Evolutionary conservation across 2,329 filamentous ascomycete genomes (phyloP).

Genomic region (Boeremia lycopersici): DNA sequence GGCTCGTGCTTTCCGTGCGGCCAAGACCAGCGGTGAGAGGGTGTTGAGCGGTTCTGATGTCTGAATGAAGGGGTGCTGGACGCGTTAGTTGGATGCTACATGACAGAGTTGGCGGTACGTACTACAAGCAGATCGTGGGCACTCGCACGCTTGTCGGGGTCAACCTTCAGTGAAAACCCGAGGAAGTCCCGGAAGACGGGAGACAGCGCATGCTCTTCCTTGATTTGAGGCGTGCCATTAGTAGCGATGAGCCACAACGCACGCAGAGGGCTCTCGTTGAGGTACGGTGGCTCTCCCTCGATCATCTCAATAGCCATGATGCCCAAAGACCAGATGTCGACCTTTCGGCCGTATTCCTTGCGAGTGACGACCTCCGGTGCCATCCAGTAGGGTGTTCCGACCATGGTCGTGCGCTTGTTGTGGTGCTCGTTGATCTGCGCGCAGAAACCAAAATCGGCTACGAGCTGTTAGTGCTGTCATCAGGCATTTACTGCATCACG

Average conservation of each 20-base stretch:
- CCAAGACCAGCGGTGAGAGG: slow-evolving; percentile 83
- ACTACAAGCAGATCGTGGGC: slow-evolving; percentile 93
- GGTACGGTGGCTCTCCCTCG: slow-evolving; percentile 94
- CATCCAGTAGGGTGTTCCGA: slow-evolving; percentile 99
- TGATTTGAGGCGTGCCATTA: slow-evolving; percentile 92
- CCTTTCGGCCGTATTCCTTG: slow-evolving; percentile 97
- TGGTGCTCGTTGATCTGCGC: slow-evolving; percentile 97
- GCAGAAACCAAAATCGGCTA: slow-evolving; percentile 98
- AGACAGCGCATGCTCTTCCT: slow-evolving; percentile 84
- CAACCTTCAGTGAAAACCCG: slow-evolving; percentile 91
- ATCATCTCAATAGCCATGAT: slow-evolving; percentile 99
- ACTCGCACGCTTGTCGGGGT: slow-evolving; percentile 94
- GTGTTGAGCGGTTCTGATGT: slow-evolving; percentile 64
- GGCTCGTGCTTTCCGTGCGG: slow-evolving; percentile 81
- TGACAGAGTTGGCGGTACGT: slow-evolving; percentile 50
- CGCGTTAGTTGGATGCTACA: slow-evolving; percentile 13
- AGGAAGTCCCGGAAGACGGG: slow-evolving; percentile 89
- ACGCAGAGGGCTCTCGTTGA: slow-evolving; percentile 91
- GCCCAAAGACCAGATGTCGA: slow-evolving; percentile 97
- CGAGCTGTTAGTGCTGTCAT: slow-evolving; percentile 10
- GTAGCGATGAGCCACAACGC: slow-evolving; percentile 96
- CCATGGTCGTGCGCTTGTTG: slow-evolving; percentile 98
- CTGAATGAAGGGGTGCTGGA: slow-evolving; percentile 57
- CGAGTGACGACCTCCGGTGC: slow-evolving; percentile 95
- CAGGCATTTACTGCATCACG: slow-evolving; percentile 42